Evolutionary conservation across 2,329 filamentous ascomycete species (phyloP).

Genomic region (Colletotrichum sojae): DNA sequence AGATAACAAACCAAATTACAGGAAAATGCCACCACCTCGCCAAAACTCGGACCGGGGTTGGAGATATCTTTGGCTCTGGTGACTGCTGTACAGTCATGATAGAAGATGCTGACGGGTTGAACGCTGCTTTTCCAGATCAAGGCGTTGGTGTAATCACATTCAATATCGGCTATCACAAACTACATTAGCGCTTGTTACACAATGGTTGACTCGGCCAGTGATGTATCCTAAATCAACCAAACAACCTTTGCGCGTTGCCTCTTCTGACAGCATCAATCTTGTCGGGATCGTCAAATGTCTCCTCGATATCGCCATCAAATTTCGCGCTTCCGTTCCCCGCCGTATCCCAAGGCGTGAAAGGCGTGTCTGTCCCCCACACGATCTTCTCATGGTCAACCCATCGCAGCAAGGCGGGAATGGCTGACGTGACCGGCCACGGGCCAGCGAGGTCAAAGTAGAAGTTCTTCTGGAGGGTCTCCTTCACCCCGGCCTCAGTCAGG

Average conservation of each 20-base stretch:
- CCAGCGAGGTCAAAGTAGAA: constrained; percentile 48
- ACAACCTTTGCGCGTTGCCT: constrained; percentile 1
- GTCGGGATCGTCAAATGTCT: not conserved
- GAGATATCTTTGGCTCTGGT: too few species aligned
- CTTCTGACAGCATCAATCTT: constrained; percentile 6
- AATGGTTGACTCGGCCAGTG: too few species aligned
- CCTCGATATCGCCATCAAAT: constrained; percentile 8
- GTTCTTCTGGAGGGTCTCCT: constrained; percentile 30
- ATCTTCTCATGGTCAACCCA: constrained; percentile 45
- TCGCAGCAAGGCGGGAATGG: constrained; percentile 43
- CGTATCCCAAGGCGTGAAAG: constrained; percentile 42
- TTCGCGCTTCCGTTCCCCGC: not conserved
- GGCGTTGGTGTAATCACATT: too few species aligned
- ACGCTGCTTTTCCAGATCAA: too few species aligned
- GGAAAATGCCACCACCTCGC: too few species aligned
- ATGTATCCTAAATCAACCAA: not conserved
- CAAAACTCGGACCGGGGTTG: too few species aligned
- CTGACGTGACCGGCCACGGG: constrained; percentile 43
- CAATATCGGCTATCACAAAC: too few species aligned
- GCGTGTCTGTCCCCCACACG: constrained; percentile 43
- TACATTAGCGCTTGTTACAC: too few species aligned
- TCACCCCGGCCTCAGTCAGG: constrained; percentile 50
- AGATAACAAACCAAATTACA: too few species aligned
- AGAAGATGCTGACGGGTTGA: too few species aligned
- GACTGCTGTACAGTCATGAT: too few species aligned